These are phyloP conservation scores for Mycosphaerella sp. DNA, from an alignment of 2,329 filamentous ascomycete genomes.

Conservation along the genomic window DNA sequence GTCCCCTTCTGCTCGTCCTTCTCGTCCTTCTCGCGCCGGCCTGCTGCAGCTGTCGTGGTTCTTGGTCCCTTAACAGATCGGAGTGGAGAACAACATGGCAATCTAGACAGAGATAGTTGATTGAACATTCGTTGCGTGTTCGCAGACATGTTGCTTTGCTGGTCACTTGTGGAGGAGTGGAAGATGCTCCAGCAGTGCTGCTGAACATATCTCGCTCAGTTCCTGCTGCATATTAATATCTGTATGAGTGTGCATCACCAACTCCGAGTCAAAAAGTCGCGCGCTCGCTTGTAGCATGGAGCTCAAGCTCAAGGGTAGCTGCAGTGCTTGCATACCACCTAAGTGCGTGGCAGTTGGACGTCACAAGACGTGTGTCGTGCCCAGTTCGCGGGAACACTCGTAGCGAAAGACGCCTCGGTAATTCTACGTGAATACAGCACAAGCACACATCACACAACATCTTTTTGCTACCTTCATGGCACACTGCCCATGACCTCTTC, in stretches of 20 bases:
- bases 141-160: neutral
- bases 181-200: neutral
- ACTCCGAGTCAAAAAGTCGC: no score
- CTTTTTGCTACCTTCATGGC: neutral
- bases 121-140: neutral
- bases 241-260: no score
- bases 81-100: neutral
- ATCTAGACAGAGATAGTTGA: neutral
- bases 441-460: neutral
- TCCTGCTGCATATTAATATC: no score
- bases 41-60: neutral
- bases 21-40: neutral
- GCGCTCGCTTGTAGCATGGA: neutral
- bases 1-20: neutral
- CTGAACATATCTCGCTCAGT: no score
- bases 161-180: neutral
- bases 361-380: neutral
- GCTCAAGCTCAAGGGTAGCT: neutral
- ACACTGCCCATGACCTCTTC: constrained; percentile 45
- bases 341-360: neutral
- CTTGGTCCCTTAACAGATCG: neutral
- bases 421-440: neutral
- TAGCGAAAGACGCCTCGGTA: neutral
- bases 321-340: neutral
- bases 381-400: neutral